Base-by-base conservation (phyloP, 768 basidiomycete genomes). In the Candolleomyces eurysporus region DNA sequence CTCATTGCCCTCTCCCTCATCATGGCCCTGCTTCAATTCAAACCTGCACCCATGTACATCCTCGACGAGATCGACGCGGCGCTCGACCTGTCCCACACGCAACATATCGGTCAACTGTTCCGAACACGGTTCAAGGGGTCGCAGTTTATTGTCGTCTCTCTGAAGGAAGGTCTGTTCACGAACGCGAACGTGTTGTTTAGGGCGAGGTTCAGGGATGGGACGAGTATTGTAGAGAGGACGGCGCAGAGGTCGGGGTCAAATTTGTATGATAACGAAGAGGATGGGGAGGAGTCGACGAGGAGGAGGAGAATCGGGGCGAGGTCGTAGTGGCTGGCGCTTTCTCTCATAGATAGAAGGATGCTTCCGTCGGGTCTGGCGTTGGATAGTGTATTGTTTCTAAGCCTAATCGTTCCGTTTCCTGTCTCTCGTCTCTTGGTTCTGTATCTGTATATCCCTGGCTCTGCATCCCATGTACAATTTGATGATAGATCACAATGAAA, bases 11-110 rank as follows among this genome's bases (percentile, higher is more conserved):
- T 99, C 0, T 98, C 96, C 13, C 82, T 99, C 43, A 98, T 98
- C 78, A 96, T 99, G 95, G 91, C 97, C 0, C 85, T 99, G 17
- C 86, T 98, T n/a, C 95, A 98, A 72, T 98, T 98, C 83, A 98
- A 98, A 70, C 96, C 96, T 8, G 96, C 96, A 16, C 96, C 95
- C 2, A 95, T 98, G 94, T 98, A 98, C 74, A 99, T 99, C 71
- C 84, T 99, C 9, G 97, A 99, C 76, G 97, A 99, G 75, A 96
- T 99, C 64, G 97, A 98, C 73, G 96, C 97, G 0, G 96, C 96
- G 8, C 84, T 98, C 30, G 97, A 99, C 75, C 78, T 98, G 13
- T 96, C 94, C 31, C 94, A 96, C 67, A 96, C 94, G 1, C 95
- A 98, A 68, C 94, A 99, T 73, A 98, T 99, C 62, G 97, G 96